phyloP scores from a whole-genome alignment of 148 eudicot genomes.

The Heliamphora exappendiculata region DNA sequence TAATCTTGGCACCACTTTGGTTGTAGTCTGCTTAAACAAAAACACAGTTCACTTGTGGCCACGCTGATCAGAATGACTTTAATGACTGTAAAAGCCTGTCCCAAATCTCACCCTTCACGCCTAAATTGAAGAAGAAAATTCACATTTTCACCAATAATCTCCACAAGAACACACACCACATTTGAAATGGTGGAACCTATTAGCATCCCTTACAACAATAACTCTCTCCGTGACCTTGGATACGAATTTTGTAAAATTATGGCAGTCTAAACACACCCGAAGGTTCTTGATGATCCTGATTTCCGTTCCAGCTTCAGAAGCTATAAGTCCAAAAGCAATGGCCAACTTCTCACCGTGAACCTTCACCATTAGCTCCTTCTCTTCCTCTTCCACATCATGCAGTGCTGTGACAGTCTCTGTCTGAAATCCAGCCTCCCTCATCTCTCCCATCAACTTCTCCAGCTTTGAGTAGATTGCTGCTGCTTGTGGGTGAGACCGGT shows the following conservation, averaged over 20 bases:
- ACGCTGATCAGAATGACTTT: background rate
- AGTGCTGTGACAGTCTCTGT: constrained; percentile 51
- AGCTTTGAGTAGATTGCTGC: constrained; percentile 46
- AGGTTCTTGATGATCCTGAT: constrained; percentile 80
- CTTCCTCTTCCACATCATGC: constrained; percentile 81
- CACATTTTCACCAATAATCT: constrained; percentile 54
- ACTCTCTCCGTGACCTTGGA: background rate
- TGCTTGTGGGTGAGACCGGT: constrained; percentile 8
- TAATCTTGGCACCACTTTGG: background rate
- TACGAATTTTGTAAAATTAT: constrained; percentile 1
- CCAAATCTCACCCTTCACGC: background rate
- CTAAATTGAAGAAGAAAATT: background rate
- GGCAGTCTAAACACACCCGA: constrained; percentile 61
- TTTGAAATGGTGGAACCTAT: constrained; percentile 73
- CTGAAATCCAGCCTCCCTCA: constrained; percentile 69
- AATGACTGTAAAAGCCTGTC: background rate
- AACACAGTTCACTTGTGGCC: background rate
- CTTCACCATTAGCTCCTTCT: constrained; percentile 61
- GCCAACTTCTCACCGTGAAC: constrained; percentile 82
- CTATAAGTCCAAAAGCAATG: constrained; percentile 64
- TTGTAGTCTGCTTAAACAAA: background rate
- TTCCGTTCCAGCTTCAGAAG: constrained; percentile 52
- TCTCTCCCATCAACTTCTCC: constrained; percentile 55
- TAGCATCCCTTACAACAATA: constrained; percentile 27
- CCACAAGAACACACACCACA: constrained; percentile 69